A percentile compares a stretch with the other conserved stretches of the same genome.
Conservation (phyloP, 169 alveolate genomes). For the Cryptosporidium meleagridis region DNA sequence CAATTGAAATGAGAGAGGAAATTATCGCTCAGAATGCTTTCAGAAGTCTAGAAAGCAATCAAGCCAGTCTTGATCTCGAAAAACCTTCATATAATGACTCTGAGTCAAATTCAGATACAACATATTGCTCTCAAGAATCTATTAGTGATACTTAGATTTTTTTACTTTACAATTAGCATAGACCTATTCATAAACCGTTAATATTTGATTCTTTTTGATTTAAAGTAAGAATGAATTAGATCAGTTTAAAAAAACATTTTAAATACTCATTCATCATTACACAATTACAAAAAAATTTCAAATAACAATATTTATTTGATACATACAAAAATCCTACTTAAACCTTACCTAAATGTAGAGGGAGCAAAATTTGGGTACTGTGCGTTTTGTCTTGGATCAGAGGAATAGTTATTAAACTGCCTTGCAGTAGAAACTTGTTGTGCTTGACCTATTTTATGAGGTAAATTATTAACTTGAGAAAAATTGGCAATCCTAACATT, state of each 20-base stretch:
- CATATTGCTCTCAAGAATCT: background rate
- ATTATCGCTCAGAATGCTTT: conserved; percentile 57
- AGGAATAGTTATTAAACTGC: background rate
- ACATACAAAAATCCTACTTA: background rate
- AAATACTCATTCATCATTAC: too few species aligned
- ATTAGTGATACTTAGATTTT: background rate
- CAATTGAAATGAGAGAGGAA: conserved; percentile 67
- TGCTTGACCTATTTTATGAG: conserved; percentile 14
- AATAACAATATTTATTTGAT: background rate
- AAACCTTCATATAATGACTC: background rate
- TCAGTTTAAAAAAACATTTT: too few species aligned
- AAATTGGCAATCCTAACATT: conserved; percentile 58
- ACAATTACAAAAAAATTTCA: background rate
- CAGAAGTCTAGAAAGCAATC: background rate
- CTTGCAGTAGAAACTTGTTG: conserved; percentile 62
- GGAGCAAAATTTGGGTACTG: conserved; percentile 50
- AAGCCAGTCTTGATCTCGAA: background rate
- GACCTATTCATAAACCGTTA: too few species aligned
- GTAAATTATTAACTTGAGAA: conserved; percentile 38
- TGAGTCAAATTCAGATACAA: conserved; percentile 7
- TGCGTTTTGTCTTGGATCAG: conserved; percentile 16
- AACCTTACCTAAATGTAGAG: conserved; percentile 38
- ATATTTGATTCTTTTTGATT: too few species aligned
- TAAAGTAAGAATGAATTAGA: too few species aligned
- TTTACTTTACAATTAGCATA: too few species aligned